Evolutionary conservation across 2,329 filamentous ascomycete genomes (phyloP), one percentile per base, ranked within the genome.

Genomic region (Colletotrichum karsti): DNA sequence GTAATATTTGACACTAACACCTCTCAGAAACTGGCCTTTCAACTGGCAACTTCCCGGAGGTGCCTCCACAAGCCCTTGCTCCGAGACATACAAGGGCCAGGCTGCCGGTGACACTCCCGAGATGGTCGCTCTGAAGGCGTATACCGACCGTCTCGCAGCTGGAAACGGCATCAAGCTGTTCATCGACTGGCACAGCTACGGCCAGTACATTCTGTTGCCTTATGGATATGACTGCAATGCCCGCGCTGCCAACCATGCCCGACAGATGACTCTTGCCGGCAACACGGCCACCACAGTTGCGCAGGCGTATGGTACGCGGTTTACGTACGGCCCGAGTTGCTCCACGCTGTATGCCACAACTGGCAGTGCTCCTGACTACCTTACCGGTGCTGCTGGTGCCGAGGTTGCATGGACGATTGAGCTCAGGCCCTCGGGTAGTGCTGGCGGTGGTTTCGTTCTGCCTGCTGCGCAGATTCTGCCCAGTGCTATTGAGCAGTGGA

Each of bases 21-120:
- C 15, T 1, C 0, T 3, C 2, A 67, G 64, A 26, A 89, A 89
- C 78, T 90, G 87, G 87, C 85, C 80, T 75, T 84, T 84, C 76
- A 77, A 82, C 72, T 90, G 87, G 88, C 77, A 78, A 44, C 77
- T 77, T 70, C 77, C 73, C 5, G 86, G 85, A 18, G 85, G 85
- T 5, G 82, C 86, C 3, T 87, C 84, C 2, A 83, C 82, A 2
- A 77, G 85, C 72, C 84, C 87, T 5, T 89, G 87, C 76, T 75
- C 74, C 4, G 80, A 88, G 65, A 83, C 81, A 5, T 90, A 83
- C 73, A 79, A 79, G 71, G 86, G 86, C 15, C 33, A 70, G 5
- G 70, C 76, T 6, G 76, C 80, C 0, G 82, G 82, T 15, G 83
- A 87, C 63, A 81, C 84, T 0, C 83, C 85, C 5, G 88, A 90